Percentiles rank a stretch among this genome's conserved stretches.
These are phyloP conservation scores for Osmozyma mogii DNA, from an alignment of 805 yeast genomes.

Conservation along the genomic window DNA sequence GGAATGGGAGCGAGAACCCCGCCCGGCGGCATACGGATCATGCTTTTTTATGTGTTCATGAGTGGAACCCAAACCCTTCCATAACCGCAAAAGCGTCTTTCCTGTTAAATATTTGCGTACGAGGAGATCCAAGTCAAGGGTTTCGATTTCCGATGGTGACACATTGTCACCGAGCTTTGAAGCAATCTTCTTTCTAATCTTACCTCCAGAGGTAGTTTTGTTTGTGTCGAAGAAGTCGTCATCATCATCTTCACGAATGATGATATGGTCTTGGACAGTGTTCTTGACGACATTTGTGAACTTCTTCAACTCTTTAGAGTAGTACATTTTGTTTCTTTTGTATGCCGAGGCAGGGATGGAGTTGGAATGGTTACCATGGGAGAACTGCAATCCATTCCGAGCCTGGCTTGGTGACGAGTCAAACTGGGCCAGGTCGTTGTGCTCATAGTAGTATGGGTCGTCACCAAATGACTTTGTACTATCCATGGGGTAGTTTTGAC, in stretches of 20 bases:
- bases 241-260: constrained; percentile 10
- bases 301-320: constrained; percentile 38
- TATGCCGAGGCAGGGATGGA: constrained; percentile 9
- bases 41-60: constrained; percentile 1
- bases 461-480: constrained; percentile 9
- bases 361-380: constrained; percentile 1
- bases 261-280: constrained; percentile 57
- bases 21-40: background rate
- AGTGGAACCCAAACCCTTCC: constrained; percentile 17
- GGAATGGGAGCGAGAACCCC: background rate
- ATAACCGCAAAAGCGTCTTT: constrained; percentile 24
- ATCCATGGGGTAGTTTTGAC: constrained; percentile 22
- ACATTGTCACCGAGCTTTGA: constrained; percentile 25
- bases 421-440: constrained; percentile 2
- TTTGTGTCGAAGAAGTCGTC: constrained; percentile 1
- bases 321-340: constrained; percentile 22
- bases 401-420: background rate
- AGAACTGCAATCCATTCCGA: background rate
- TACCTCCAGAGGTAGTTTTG: constrained; percentile 16
- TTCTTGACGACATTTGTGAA: constrained; percentile 62
- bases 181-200: constrained; percentile 26
- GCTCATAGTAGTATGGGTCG: constrained; percentile 7
- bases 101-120: constrained; percentile 26
- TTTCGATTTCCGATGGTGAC: constrained; percentile 34
- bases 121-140: constrained; percentile 29